Evolutionary conservation across 129 eudicot genomes (phyloP).

Genomic region (Calendula officinalis): DNA sequence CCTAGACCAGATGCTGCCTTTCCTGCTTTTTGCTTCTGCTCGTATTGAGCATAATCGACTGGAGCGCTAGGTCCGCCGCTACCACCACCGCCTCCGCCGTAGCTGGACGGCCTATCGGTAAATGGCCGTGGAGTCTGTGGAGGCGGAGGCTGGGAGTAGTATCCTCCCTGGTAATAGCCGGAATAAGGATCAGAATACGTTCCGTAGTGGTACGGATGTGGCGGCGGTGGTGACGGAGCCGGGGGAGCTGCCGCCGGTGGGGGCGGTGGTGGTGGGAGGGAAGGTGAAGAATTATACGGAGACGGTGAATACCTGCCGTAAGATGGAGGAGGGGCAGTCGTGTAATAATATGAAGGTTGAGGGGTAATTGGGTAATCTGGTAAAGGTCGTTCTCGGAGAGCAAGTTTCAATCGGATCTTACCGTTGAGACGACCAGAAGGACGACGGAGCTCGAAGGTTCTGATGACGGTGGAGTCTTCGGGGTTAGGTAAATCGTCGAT

Average conservation of each 20-base stretch:
- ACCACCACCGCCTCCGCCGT: conserved; percentile 38
- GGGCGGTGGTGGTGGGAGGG: conserved; percentile 38
- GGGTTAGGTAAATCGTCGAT: conserved; percentile 33
- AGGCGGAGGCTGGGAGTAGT: conserved; percentile 40
- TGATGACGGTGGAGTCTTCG: conserved; percentile 32
- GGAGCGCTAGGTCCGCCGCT: conserved; percentile 79
- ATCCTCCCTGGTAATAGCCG: conserved; percentile 54
- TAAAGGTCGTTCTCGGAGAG: conserved; percentile 47
- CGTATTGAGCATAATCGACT: conserved; percentile 58
- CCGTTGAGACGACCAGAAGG: conserved; percentile 89
- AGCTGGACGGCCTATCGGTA: conserved; percentile 42
- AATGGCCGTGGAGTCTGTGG: conserved; percentile 52
- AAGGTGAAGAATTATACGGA: conserved; percentile 14
- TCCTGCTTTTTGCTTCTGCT: conserved; percentile 43
- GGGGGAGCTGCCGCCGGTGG: conserved; percentile 27
- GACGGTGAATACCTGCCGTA: conserved; percentile 48
- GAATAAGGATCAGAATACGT: conserved; percentile 59
- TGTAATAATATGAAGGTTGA: conserved; percentile 57
- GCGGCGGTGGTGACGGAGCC: conserved; percentile 45
- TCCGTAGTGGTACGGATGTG: conserved; percentile 42
- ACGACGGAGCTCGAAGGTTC: conserved; percentile 62
- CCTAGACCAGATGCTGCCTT: conserved; percentile 34
- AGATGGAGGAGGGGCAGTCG: conserved; percentile 60
- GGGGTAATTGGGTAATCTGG: conserved; percentile 66
- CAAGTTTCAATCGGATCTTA: conserved; percentile 61